These are phyloP conservation scores for Leishmania tarentolae DNA, from an alignment of 208 protist genomes.

Conservation along the genomic window DNA sequence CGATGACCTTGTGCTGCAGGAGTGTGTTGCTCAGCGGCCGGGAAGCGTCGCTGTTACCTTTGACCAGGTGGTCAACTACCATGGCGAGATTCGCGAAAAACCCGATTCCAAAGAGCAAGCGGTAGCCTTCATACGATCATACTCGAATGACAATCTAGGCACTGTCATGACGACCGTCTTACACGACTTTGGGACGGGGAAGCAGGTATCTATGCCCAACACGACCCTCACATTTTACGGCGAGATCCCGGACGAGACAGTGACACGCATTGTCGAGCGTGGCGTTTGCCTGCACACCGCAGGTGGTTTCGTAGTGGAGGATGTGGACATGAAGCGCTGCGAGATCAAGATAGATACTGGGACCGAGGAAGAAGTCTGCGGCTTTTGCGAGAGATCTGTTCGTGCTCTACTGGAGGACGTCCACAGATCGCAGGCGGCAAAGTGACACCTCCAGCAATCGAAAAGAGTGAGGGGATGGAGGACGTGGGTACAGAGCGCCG, in stretches of 20 bases:
- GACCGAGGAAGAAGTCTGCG: constrained; percentile 55
- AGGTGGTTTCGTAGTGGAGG: constrained; percentile 80
- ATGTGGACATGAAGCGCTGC: constrained; percentile 59
- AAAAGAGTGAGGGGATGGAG: not conserved
- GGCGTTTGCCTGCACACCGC: constrained; percentile 54
- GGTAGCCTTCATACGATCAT: constrained; percentile 54
- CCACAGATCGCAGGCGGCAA: not conserved
- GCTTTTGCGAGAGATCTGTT: constrained; percentile 40
- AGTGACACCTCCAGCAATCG: not conserved
- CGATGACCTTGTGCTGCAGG: constrained; percentile 15
- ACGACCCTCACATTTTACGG: constrained; percentile 71
- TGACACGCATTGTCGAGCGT: constrained; percentile 59
- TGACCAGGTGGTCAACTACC: constrained; percentile 85
- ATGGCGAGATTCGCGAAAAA: constrained; percentile 85
- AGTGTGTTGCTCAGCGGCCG: constrained; percentile 11
- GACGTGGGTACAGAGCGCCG: not conserved
- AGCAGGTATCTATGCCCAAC: constrained; percentile 34
- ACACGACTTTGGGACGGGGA: constrained; percentile 36
- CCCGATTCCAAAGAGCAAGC: constrained; percentile 52
- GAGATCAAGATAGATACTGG: constrained; percentile 55
- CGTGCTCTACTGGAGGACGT: constrained; percentile 28
- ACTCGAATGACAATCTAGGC: constrained; percentile 56
- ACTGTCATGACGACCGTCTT: constrained; percentile 78
- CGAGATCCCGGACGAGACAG: constrained; percentile 40
- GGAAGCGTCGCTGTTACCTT: constrained; percentile 70